Percentiles rank a stretch among this genome's conserved stretches.
Conservation (phyloP, 2,329 filamentous ascomycete genomes). For the Aspergillus pseudoterreus region DNA sequence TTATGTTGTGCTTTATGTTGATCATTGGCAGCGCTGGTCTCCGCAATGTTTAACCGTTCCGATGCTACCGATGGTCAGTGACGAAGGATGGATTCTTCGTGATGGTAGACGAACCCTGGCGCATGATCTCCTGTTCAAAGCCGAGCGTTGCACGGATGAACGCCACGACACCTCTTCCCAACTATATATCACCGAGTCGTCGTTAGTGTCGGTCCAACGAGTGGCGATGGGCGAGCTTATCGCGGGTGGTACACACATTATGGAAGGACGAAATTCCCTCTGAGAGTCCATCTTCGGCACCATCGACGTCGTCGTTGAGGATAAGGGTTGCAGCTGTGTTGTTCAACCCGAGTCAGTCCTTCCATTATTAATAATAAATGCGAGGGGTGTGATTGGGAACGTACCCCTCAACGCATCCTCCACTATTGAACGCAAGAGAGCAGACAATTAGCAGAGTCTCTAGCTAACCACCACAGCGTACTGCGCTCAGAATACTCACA, state of each 20-base stretch:
- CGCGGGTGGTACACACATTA: slow-evolving; percentile 46
- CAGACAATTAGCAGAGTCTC: slow-evolving; percentile 16
- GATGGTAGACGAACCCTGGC: slow-evolving; percentile 51
- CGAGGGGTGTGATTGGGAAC: slow-evolving; percentile 3
- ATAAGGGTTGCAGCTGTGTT: slow-evolving; percentile 62
- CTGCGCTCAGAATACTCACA: slow-evolving; percentile 28
- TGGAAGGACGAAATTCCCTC: slow-evolving; percentile 83
- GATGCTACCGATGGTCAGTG: slow-evolving; percentile 52
- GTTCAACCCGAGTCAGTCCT: slow-evolving; percentile 2
- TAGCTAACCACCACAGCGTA: slow-evolving; percentile 10
- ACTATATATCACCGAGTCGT: slow-evolving; percentile 39
- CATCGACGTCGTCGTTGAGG: slow-evolving; percentile 86
- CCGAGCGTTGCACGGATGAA: slow-evolving; percentile 86
- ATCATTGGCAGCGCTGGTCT: slow-evolving; percentile 71
- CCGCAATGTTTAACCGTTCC: slow-evolving; percentile 67
- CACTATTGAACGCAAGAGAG: slow-evolving; percentile 21
- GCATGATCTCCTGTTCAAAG: slow-evolving; percentile 89
- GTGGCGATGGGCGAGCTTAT: slow-evolving; percentile 3
- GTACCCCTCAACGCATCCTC: slow-evolving; percentile 44
- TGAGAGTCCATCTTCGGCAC: slow-evolving; percentile 69
- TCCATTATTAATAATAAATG: slow-evolving; percentile 3
- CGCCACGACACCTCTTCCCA: slow-evolving; percentile 74
- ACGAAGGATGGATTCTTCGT: slow-evolving; percentile 4
- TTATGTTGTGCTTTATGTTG: slow-evolving; percentile 71
- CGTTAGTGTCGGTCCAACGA: neutral